phyloP scores from a whole-genome alignment of 352 stramenopile species.

The Phytophthora colocasiae region DNA sequence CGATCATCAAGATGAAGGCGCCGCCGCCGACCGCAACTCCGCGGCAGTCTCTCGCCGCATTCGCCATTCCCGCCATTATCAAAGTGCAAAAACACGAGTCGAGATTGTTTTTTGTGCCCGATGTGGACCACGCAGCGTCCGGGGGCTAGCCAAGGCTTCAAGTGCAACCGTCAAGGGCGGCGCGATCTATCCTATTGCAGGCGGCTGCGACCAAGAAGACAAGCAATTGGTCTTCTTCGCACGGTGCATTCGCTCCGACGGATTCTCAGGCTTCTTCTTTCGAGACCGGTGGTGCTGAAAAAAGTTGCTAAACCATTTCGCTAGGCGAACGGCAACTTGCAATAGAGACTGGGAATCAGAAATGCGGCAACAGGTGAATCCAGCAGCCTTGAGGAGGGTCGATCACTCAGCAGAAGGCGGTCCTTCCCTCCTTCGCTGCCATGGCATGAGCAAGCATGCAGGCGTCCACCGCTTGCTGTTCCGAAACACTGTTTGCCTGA shows the following conservation, averaged over 20 bases:
- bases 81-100: conserved; percentile 22
- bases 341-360: conserved; percentile 12
- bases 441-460: too few relatives aligned
- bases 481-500: too few relatives aligned
- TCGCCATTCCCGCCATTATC: conserved; percentile 22
- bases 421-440: too few relatives aligned
- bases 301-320: conserved; percentile 7
- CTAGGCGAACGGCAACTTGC: conserved; percentile 13
- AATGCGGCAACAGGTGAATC: too few relatives aligned
- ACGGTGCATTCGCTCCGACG: not conserved
- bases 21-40: not conserved
- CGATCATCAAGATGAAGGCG: conserved; percentile 38
- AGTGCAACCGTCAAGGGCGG: conserved; percentile 2
- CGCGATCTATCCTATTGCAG: not conserved
- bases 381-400: too few relatives aligned
- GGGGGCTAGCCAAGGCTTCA: conserved; percentile 14
- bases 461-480: too few relatives aligned
- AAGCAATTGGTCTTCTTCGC: not conserved
- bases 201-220: not conserved
- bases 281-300: not conserved
- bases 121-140: conserved; percentile 25
- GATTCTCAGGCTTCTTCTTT: not conserved
- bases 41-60: conserved; percentile 18
- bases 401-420: too few relatives aligned
- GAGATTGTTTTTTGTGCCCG: conserved; percentile 6